Evolutionary conservation across 352 stramenopile genomes (phyloP).

Genomic region (Peronosclerospora sorghi): DNA sequence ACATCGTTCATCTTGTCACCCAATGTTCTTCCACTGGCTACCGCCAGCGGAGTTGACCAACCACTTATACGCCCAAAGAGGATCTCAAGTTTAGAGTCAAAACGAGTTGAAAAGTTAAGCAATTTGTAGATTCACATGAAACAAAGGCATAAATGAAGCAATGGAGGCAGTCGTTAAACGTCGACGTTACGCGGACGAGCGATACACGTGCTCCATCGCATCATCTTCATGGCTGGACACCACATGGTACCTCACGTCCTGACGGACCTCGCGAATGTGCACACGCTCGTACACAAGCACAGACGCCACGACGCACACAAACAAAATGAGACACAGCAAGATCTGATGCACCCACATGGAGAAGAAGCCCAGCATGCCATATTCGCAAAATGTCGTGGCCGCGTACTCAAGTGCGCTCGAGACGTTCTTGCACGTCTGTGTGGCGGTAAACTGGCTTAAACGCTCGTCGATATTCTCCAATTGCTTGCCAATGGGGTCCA

Average conservation of each 20-base stretch:
- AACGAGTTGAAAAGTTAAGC: no score
- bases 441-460: constrained; percentile 26
- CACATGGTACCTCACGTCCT: constrained; percentile 62
- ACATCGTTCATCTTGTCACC: no score
- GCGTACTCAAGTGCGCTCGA: constrained; percentile 36
- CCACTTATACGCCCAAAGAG: no score
- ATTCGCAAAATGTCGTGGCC: constrained; percentile 57
- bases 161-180: no score
- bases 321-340: constrained; percentile 62
- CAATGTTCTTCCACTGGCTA: no score
- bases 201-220: constrained; percentile 69
- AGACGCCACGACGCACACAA: constrained; percentile 55
- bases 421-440: constrained; percentile 41
- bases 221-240: constrained; percentile 74
- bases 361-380: constrained; percentile 73
- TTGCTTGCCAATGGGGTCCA: constrained; percentile 54
- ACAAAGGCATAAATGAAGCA: no score
- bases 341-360: constrained; percentile 83
- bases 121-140: no score
- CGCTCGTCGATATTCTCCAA: constrained; percentile 22
- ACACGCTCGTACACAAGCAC: constrained; percentile 75
- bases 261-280: constrained; percentile 42
- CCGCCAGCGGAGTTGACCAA: no score
- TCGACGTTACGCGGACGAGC: constrained; percentile 45
- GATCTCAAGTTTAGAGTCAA: no score